Evolutionary conservation across 805 yeast species (phyloP).

Genomic region (Candida alai): DNA sequence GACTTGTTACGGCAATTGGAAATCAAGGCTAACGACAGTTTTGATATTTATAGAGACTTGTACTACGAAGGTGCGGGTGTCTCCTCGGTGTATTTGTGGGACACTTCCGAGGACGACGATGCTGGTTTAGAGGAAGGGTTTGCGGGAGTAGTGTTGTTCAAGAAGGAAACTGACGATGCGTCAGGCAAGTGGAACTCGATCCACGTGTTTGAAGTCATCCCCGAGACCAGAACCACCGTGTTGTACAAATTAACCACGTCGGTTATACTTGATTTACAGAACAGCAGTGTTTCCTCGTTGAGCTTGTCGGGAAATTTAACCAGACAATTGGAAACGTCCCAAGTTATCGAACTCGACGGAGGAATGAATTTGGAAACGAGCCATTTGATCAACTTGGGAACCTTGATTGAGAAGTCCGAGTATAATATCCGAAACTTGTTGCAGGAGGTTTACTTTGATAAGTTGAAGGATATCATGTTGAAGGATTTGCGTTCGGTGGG

Average conservation of each 20-base stretch:
- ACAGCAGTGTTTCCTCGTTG: conserved; percentile 17
- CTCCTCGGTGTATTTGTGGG: conserved; percentile 90
- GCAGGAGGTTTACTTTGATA: conserved; percentile 93
- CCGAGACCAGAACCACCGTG: conserved; percentile 34
- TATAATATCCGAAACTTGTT: conserved; percentile 79
- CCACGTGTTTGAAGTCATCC: conserved; percentile 79
- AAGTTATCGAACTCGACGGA: conserved; percentile 35
- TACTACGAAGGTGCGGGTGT: conserved; percentile 90
- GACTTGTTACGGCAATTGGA: conserved; percentile 68
- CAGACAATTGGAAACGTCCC: conserved; percentile 67
- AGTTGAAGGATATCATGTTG: conserved; percentile 78
- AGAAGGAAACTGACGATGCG: conserved; percentile 55
- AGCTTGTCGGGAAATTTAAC: conserved; percentile 76
- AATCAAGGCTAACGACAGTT: conserved; percentile 78
- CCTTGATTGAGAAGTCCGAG: conserved; percentile 83
- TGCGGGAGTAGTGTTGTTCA: conserved; percentile 87
- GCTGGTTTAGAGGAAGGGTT: conserved; percentile 48
- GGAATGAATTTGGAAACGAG: conserved; percentile 44
- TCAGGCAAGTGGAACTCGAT: conserved; percentile 85
- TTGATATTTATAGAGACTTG: conserved; percentile 87
- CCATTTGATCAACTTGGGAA: conserved; percentile 86
- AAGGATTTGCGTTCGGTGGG: conserved; percentile 41
- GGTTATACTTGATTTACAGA: conserved; percentile 67
- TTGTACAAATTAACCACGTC: conserved; percentile 80
- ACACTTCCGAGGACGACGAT: conserved; percentile 55